Percentiles rank a stretch among this genome's conserved stretches.
Evolutionary conservation across 2,329 filamentous ascomycete species (phyloP).

Genomic region (Colletotrichum camelliae): DNA sequence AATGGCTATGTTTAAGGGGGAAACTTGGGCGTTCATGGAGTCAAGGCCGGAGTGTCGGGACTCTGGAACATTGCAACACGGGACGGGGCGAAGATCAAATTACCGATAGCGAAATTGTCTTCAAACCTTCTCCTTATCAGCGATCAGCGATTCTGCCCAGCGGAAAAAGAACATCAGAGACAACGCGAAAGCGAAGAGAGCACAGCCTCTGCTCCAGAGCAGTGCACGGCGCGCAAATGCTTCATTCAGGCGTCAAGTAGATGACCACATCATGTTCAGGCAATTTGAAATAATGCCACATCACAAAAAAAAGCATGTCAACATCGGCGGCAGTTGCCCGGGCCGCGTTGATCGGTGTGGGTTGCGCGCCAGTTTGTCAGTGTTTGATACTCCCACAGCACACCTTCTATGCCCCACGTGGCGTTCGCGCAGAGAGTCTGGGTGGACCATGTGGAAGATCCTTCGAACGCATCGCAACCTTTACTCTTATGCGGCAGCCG

Average conservation of each 20-base stretch:
- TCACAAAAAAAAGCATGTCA: neutral
- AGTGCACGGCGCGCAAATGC: neutral
- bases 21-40: neutral
- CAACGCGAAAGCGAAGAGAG: neutral
- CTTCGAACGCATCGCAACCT: neutral
- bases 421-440: neutral
- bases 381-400: neutral
- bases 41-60: neutral
- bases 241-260: neutral
- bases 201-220: neutral
- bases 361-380: neutral
- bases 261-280: neutral
- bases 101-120: conserved; percentile 4
- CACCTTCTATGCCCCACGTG: neutral
- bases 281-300: neutral
- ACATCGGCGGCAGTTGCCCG: neutral
- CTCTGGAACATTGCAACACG: neutral
- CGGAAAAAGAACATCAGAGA: neutral
- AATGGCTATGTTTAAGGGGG: neutral
- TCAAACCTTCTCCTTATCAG: neutral
- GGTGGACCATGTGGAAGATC: neutral
- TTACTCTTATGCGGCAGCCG: neutral
- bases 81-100: neutral
- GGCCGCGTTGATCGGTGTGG: neutral
- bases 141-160: neutral